Base-by-base conservation (phyloP, 1,284 basidiomycete genomes). In the Ceratobasidium theobromae region DNA sequence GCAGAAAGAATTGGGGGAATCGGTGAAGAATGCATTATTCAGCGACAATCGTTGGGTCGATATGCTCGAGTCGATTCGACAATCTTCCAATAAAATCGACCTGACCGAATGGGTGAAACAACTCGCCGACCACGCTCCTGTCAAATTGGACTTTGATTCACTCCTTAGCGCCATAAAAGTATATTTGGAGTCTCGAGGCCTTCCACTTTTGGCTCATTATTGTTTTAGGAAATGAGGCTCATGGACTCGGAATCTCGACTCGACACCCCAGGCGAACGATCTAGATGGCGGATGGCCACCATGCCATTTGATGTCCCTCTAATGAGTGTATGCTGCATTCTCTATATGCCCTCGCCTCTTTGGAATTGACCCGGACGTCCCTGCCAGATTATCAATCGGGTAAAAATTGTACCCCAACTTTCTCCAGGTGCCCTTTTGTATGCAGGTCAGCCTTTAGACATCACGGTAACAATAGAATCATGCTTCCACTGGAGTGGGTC, bases 301-400 rank as follows among this genome's bases (percentile, higher is more conserved):
- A 89, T 93, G 49, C 91, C 91, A 12, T 87, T 94, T 2, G 92
- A 93, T 72, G 80, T 94, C 46, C 91, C 92, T 1, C 81, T 82
- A 64, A 87, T 92, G 80, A 85, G 86, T 73, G 91, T 90, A 67
- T 76, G 86, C 78, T 11, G 4, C 16, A 23, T 40, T n/a, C 9
- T 45, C 9, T 6, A 21, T 45, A 45, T 21, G 35, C 35, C 16
- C 8, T 16, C 9, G 16, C 43, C 18, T 45, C 18, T 45, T 45
- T 21, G 18, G 4, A 3, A 23, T 40, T 53, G 6, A 23, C 51
- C 25, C 18, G 41, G 16, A 23, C 32, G 48, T 23, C 32, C 9
- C 30, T 57, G 46, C 35, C 58, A 92, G 89, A 86, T 91, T 60
- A 78, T 88, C 35, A 87, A 87, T 30, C 82, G 87, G n/a, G 85